A percentile compares a stretch with the other conserved stretches of the same genome.
phyloP scores from a whole-genome alignment of 306 rosid species.

The Citrullus mucosospermus region DNA sequence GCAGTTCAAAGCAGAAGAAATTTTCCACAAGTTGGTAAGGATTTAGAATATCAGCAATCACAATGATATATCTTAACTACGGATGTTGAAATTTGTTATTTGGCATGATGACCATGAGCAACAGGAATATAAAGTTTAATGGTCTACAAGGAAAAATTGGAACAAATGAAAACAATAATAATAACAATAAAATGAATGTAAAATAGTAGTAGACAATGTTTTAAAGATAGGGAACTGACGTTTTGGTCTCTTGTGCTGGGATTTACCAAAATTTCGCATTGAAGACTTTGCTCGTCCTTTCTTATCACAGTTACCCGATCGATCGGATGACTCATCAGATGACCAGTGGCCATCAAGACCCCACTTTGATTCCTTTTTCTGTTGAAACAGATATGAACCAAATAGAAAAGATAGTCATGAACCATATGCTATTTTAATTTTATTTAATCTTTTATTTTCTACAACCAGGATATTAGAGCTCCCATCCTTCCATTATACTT shows the following conservation, averaged over 20 bases:
- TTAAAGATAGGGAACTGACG: conserved; percentile 22
- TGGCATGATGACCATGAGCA: not conserved
- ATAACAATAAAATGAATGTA: not conserved
- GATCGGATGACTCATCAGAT: conserved; percentile 16
- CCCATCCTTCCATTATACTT: not conserved
- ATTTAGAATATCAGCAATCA: not conserved
- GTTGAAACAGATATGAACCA: not conserved
- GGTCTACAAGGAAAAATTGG: not conserved
- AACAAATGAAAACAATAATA: not conserved
- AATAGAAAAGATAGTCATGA: not conserved
- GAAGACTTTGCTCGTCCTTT: conserved; percentile 39
- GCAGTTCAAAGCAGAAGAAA: not conserved
- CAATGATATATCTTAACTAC: not conserved
- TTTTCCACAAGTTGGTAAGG: not conserved
- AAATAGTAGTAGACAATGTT: not conserved
- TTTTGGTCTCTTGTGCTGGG: conserved; percentile 38
- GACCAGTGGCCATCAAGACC: conserved; percentile 5
- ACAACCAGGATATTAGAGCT: not conserved
- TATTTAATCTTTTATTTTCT: not conserved
- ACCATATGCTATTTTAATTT: not conserved
- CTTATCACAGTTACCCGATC: conserved; percentile 21
- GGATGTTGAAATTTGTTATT: not conserved
- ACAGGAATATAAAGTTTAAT: not conserved
- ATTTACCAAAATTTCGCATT: conserved; percentile 20
- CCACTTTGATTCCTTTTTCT: conserved; percentile 39